phyloP scores from a whole-genome alignment of 345 rosid genomes.

The Excoecaria cochinchinensis region DNA sequence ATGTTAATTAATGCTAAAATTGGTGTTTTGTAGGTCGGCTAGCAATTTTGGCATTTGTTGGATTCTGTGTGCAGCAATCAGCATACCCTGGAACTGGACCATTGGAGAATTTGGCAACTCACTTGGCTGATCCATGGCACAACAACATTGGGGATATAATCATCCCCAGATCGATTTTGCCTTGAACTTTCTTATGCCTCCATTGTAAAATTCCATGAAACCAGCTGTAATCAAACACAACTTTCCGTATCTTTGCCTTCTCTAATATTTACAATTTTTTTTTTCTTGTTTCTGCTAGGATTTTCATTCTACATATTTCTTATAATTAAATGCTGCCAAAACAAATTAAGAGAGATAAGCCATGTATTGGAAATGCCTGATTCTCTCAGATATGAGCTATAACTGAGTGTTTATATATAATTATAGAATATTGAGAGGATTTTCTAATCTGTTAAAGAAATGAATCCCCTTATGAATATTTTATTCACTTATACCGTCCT shows the following conservation, averaged over 20 bases:
- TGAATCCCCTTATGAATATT: too few species aligned
- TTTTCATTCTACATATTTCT: background rate
- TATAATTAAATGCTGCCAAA: too few species aligned
- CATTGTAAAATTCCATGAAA: constrained; percentile 35
- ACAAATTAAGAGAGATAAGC: too few species aligned
- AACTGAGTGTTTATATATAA: too few species aligned
- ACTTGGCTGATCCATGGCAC: constrained; percentile 99
- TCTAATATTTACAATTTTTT: background rate
- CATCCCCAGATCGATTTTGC: constrained; percentile 49
- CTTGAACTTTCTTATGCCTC: constrained; percentile 26
- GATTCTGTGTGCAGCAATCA: constrained; percentile 91
- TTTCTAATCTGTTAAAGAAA: too few species aligned
- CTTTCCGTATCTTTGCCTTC: background rate
- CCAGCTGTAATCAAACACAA: constrained; percentile 26
- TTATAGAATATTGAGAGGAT: too few species aligned
- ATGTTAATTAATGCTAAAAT: background rate
- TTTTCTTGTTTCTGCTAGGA: background rate
- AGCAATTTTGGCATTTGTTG: constrained; percentile 90
- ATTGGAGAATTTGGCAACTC: constrained; percentile 92
- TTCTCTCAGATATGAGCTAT: too few species aligned
- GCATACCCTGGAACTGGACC: constrained; percentile 99
- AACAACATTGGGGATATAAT: constrained; percentile 76
- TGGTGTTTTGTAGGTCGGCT: constrained; percentile 57
- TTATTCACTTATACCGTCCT: too few species aligned
- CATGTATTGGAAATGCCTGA: too few species aligned